Percentiles rank a stretch among this genome's conserved stretches.
These are phyloP conservation scores for Ganoderma lingzhi DNA, from an alignment of 1,284 basidiomycete species.

Conservation along the genomic window DNA sequence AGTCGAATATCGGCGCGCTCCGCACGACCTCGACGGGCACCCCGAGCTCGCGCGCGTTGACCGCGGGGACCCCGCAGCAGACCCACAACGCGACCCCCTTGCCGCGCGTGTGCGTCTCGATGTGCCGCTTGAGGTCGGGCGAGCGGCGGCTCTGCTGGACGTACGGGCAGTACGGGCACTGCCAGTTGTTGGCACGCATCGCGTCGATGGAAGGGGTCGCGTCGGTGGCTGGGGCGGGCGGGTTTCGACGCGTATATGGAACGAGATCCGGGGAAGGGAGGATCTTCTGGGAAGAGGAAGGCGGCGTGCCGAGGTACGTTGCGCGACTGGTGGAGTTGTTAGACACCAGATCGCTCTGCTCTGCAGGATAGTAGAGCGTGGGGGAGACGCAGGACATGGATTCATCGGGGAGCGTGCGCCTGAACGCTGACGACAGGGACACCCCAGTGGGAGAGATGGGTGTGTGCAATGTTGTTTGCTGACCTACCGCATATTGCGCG, in stretches of 20 bases:
- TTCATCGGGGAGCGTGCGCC: not conserved
- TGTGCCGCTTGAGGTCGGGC: constrained; percentile 62
- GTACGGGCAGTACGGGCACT: constrained; percentile 25
- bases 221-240: not conserved
- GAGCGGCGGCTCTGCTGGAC: constrained; percentile 50
- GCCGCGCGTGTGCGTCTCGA: constrained; percentile 55
- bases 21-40: constrained; percentile 33
- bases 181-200: constrained; percentile 11
- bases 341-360: not conserved
- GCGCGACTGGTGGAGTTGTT: not conserved
- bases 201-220: not conserved
- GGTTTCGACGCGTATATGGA: not conserved
- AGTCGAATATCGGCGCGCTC: constrained; percentile 40
- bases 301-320: not conserved
- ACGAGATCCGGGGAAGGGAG: not conserved
- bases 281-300: not conserved
- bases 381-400: not conserved
- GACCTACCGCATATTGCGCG: not conserved
- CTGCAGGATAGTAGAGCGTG: not conserved
- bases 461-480: not conserved
- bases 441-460: not conserved
- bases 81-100: constrained; percentile 43
- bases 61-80: constrained; percentile 50
- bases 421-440: not conserved
- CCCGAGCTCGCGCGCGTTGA: constrained; percentile 43